Evolutionary conservation across 2,329 filamentous ascomycete genomes (phyloP), one percentile per base, ranked within the genome.

Genomic region (Trichoderma endophyticum): DNA sequence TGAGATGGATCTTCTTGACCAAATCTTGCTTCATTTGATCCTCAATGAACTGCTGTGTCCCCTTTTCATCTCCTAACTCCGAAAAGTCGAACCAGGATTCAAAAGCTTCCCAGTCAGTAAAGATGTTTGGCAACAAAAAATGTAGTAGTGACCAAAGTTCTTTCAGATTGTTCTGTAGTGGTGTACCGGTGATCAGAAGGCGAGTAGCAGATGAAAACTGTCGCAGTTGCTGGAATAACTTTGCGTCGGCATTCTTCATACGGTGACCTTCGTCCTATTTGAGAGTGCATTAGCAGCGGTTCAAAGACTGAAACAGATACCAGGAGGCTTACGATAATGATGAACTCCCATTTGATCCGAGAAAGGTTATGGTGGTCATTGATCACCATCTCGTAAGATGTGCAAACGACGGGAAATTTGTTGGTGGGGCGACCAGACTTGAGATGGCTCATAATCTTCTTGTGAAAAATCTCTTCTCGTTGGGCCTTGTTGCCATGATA

Each of bases 81-180:
- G 93, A 96, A 77, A 99, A 99, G 80, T 99, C 95, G 74, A 99
- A 99, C 95, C 95, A 98, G 1, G 90, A 90, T 78, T 98, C 93
- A 72, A 99, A 99, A 0, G 93, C 94, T 61, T 97, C 93, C 80
- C 97, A 91, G 77, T 97, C 93, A 60, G 95, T 94, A 77, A 99
- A 99, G 36, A 98, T 95, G 51, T 93, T 93, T 0, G 95, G 96
- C 62, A 98, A 87, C 0, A 99, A 84, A 77, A 99, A 99, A 78
- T 99, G 95, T 0, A 99, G 86, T 0, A 99, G 82, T 0, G 95
- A 97, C 96, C 96, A 99, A 0, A 99, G 83, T 77, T 99, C 96
- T 14, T 94, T 92, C 0, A 99, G 86, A 74, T 98, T 98, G 80
- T 99, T 99, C 75, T 99, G 96, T 0, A 99, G 83, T 0, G 96